Base-by-base conservation (phyloP, 2,329 filamentous ascomycete genomes). In the Lojkania enalia region DNA sequence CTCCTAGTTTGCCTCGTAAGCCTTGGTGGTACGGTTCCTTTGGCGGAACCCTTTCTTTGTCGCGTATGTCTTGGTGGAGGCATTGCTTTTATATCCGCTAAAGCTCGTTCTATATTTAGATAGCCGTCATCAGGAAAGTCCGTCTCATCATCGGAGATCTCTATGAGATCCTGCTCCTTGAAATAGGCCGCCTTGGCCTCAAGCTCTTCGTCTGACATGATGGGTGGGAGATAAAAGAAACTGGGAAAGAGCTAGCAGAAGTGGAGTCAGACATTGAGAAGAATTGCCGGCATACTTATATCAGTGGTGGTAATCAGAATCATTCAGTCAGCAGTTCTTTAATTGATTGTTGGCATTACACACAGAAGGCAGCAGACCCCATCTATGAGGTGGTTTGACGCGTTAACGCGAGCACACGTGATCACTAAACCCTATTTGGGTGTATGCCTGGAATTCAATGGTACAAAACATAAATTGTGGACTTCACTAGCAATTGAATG, bases 181-280 rank as follows among this genome's bases (percentile, higher is more conserved):
- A 65, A 68, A 31, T 63, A 68, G 29, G 51, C 51, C 27, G 54
- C 36, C 43, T 69, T 69, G 7, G 56, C 57, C 12, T 44, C 43
- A 15, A 65, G 54, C 9, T 57, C 48, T 31, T 50, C n/a, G 18
- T 56, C 39, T 15, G 56, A 47, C 64, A 68, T 67, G 6, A 33
- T 42, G 31, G 14, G 35, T 19, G 5, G 14, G 19, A 5, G 25
- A 3, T 7, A 29, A 20, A 20, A 35, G n/a, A 7, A 19, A 25
- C n/a, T 5, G 15, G 35, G 18, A 5, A 39, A 18, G 6, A n/a
- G 18, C 9, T 15, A 19, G 33, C 5, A 15, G 9, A 16, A 33
- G 6, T 33, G 15, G 30, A 33, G 15, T 33, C 16, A 6, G 30
- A 7, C 19, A 36, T 36, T 20, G 33, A 15, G 33, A 30, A 23